A percentile compares a stretch with the other conserved stretches of the same genome.
These are phyloP conservation scores for Chaetomium globosum DNA, from an alignment of 2,329 filamentous ascomycete species.

Conservation along the genomic window DNA sequence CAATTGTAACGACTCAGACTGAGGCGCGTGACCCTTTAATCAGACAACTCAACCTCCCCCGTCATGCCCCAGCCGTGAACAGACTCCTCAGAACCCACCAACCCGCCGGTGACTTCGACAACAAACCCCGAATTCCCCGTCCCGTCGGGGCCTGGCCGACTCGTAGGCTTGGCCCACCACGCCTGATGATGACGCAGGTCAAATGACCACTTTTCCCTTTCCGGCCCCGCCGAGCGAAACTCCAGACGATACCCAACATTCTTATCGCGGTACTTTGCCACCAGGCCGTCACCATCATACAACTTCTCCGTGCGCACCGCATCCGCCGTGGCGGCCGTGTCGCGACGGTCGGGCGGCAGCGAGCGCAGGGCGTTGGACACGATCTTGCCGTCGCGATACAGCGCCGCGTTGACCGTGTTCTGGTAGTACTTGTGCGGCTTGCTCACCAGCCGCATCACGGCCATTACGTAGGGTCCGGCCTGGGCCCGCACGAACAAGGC, in stretches of 20 bases:
- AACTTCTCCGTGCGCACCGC: neutral
- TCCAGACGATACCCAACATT: neutral
- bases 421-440: neutral
- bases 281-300: neutral
- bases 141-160: neutral
- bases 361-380: neutral
- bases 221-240: neutral
- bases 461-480: neutral
- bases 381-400: neutral
- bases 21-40: neutral
- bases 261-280: neutral
- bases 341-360: conserved; percentile 1
- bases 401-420: neutral
- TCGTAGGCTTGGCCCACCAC: conserved; percentile 5
- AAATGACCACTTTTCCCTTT: neutral
- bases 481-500: conserved; percentile 4
- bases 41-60: conserved; percentile 5
- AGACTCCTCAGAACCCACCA: neutral
- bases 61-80: conserved; percentile 5
- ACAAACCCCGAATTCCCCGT: conserved; percentile 4
- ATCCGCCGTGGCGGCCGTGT: neutral
- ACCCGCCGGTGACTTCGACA: neutral
- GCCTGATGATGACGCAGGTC: neutral
- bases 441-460: conserved; percentile 2
- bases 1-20: no score